These are phyloP conservation scores for Fusarium torulosum DNA, from an alignment of 2,329 filamentous ascomycete species.

Conservation along the genomic window DNA sequence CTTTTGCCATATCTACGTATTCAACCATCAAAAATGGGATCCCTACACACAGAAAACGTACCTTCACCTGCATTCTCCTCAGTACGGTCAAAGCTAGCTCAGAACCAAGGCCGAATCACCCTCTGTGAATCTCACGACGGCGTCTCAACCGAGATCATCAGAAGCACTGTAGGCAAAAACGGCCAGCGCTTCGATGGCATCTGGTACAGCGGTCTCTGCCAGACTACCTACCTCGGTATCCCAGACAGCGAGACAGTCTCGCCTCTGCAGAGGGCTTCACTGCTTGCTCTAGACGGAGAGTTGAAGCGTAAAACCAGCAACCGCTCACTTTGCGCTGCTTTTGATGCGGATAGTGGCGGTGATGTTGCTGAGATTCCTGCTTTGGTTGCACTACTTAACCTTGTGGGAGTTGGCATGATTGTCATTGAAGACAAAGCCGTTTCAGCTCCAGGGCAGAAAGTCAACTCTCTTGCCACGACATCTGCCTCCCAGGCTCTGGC, in stretches of 20 bases:
- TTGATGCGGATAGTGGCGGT: constrained; percentile 23
- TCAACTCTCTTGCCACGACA: constrained; percentile 22
- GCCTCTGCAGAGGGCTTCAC: constrained; percentile 13
- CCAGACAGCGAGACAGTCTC: constrained; percentile 24
- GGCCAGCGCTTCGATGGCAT: constrained; percentile 25
- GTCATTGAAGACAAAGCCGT: constrained; percentile 27
- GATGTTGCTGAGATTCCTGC: constrained; percentile 20
- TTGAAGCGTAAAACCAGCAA: constrained; percentile 19
- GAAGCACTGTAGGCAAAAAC: constrained; percentile 11
- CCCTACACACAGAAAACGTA: neutral
- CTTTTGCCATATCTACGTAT: no score
- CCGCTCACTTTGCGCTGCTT: constrained; percentile 22
- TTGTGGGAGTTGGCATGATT: constrained; percentile 23
- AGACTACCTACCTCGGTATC: constrained; percentile 24
- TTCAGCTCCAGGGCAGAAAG: constrained; percentile 22
- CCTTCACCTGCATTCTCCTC: constrained; percentile 1
- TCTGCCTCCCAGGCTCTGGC: constrained; percentile 21
- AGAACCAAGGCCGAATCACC: constrained; percentile 2
- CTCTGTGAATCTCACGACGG: constrained; percentile 24
- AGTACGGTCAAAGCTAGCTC: neutral
- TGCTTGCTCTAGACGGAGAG: constrained; percentile 17
- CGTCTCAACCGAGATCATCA: constrained; percentile 21
- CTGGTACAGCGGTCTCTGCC: constrained; percentile 31
- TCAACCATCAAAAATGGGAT: constrained; percentile 1
- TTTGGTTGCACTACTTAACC: constrained; percentile 16